Evolutionary conservation across 306 rosid genomes (phyloP).

Genomic region (Rubus parviflorus): DNA sequence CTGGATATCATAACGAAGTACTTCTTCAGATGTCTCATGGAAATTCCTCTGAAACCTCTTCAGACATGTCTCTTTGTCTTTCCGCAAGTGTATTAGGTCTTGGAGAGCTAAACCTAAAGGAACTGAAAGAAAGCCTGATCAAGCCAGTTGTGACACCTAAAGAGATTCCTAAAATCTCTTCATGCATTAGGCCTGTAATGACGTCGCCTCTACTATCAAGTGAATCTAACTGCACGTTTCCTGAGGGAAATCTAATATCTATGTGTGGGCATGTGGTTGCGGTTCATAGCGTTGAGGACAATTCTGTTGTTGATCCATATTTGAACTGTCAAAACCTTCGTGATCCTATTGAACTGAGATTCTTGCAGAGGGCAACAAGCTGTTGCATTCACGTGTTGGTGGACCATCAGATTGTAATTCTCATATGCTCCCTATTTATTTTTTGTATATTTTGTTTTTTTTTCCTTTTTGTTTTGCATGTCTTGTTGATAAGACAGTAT

Average conservation of each 20-base stretch:
- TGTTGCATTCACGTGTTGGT: constrained; percentile 74
- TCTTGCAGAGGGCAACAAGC: constrained; percentile 35
- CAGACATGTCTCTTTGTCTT: constrained; percentile 66
- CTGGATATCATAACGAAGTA: constrained; percentile 38
- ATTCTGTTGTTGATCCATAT: constrained; percentile 37
- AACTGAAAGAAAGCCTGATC: constrained; percentile 31
- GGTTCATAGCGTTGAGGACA: constrained; percentile 43
- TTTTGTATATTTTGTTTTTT: background rate
- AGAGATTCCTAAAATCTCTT: constrained; percentile 30
- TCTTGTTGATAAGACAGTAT: constrained; percentile 10
- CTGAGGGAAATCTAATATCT: constrained; percentile 68
- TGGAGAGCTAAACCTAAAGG: constrained; percentile 34
- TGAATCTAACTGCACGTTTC: constrained; percentile 51
- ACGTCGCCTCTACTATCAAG: constrained; percentile 21
- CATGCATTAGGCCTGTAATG: constrained; percentile 19
- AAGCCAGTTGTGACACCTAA: constrained; percentile 38
- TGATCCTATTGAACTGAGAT: constrained; percentile 41
- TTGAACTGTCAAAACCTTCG: constrained; percentile 32
- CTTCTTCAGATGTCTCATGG: constrained; percentile 23
- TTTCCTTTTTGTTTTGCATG: background rate
- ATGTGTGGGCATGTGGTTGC: constrained; percentile 58
- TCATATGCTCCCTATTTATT: constrained; percentile 13
- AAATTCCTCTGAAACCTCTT: constrained; percentile 35
- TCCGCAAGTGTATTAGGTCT: constrained; percentile 43
- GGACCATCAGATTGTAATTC: constrained; percentile 53